Conservation (phyloP, 139 green algal species). For the Chlorella sp. region DNA sequence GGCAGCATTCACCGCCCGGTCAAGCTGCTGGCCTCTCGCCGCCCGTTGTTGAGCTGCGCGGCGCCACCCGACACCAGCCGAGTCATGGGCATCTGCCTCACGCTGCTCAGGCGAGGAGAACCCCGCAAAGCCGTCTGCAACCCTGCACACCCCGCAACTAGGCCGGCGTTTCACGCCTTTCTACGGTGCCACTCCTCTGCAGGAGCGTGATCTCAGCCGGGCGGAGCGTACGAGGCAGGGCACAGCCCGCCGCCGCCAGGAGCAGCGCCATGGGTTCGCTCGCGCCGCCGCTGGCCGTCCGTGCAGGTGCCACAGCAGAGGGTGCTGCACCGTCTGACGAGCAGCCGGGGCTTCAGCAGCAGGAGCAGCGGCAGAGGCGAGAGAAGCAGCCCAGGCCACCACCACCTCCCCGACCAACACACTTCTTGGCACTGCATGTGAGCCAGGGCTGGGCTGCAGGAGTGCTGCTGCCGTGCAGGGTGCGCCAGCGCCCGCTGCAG, state of each 20-base stretch:
- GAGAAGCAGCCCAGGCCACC: not conserved
- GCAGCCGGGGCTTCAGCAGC: not conserved
- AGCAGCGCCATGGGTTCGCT: not conserved
- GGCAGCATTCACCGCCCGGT: too few species aligned
- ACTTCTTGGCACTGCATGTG: constrained; percentile 8
- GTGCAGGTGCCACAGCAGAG: not conserved
- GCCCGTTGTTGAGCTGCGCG: too few species aligned
- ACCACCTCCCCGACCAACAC: not conserved
- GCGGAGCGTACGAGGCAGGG: not conserved
- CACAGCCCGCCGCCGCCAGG: not conserved
- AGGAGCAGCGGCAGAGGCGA: not conserved
- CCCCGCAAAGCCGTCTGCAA: not conserved
- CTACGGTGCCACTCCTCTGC: too few species aligned
- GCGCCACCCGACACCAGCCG: too few species aligned
- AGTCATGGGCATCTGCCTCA: not conserved
- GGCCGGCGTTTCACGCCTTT: not conserved
- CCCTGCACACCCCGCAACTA: not conserved
- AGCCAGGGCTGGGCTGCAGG: not conserved
- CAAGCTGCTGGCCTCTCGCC: too few species aligned
- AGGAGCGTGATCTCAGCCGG: not conserved
- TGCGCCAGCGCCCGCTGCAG: not conserved
- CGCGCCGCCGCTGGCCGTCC: not conserved
- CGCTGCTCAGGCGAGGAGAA: not conserved
- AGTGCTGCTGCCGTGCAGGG: not conserved
- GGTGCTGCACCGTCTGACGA: not conserved